Conservation (phyloP, 768 basidiomycete species). For the Hortiboletus flavorubellus region DNA sequence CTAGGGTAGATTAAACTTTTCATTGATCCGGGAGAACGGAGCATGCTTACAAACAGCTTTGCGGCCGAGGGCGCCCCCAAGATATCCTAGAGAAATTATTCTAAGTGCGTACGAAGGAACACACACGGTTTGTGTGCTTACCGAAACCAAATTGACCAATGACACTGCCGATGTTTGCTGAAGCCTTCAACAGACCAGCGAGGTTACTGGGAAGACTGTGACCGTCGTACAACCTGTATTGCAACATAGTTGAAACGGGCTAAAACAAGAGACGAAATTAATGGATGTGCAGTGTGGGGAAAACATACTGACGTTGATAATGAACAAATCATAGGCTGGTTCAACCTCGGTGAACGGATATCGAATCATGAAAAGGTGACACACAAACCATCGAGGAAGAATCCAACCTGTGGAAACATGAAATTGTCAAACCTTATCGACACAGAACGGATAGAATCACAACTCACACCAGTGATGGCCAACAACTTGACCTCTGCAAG, state of each 20-base stretch:
- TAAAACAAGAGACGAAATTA: slow-evolving; percentile 18
- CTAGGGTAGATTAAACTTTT: slow-evolving; percentile 30
- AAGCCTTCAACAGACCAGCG: slow-evolving; percentile 62
- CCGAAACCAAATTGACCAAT: slow-evolving; percentile 67
- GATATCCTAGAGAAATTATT: slow-evolving; percentile 42
- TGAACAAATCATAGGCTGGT: slow-evolving; percentile 66
- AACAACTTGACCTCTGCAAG: slow-evolving; percentile 55
- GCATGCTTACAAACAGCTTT: slow-evolving; percentile 55
- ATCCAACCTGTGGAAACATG: slow-evolving; percentile 47
- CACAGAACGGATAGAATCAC: neutral
- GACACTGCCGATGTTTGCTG: slow-evolving; percentile 70
- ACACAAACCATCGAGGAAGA: slow-evolving; percentile 63
- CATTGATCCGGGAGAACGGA: neutral
- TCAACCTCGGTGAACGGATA: slow-evolving; percentile 3
- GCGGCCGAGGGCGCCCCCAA: slow-evolving; percentile 64
- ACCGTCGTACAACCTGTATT: slow-evolving; percentile 59
- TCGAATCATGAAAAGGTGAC: neutral
- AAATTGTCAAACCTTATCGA: neutral
- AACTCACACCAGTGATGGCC: slow-evolving; percentile 57
- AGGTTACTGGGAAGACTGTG: slow-evolving; percentile 47
- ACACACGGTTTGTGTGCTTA: slow-evolving; percentile 15
- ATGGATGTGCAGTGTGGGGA: neutral
- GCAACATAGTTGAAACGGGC: slow-evolving; percentile 68
- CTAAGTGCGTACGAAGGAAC: neutral
- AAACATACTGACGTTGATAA: slow-evolving; percentile 52